A percentile compares a stretch with the other conserved stretches of the same genome.
phyloP scores from a whole-genome alignment of 2,329 filamentous ascomycete genomes.

The Raffaelea arxii region DNA sequence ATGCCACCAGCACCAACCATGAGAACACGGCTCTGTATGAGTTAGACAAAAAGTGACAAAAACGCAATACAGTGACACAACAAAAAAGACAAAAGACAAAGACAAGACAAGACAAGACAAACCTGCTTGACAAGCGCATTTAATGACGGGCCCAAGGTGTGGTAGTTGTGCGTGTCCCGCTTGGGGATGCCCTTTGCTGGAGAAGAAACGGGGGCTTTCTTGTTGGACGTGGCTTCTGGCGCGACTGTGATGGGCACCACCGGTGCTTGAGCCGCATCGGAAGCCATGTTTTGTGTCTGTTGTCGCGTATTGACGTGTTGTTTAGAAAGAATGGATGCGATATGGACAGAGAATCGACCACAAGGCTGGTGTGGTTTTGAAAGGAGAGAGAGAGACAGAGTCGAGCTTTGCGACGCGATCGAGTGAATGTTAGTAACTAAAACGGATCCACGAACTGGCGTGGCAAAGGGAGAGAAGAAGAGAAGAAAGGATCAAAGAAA shows the following conservation, averaged over 20 bases:
- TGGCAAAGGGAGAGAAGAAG: too few species aligned
- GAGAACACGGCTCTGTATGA: slow-evolving; percentile 64
- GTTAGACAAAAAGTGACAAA: too few species aligned
- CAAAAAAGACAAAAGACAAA: too few species aligned
- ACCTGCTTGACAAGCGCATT: slow-evolving; percentile 62
- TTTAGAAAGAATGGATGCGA: background rate
- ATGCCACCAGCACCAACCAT: slow-evolving; percentile 97
- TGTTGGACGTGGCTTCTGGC: background rate
- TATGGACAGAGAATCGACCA: background rate
- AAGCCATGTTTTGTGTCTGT: background rate
- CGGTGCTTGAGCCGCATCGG: background rate
- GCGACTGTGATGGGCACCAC: background rate
- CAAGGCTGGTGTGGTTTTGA: too few species aligned
- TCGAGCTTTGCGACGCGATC: too few species aligned
- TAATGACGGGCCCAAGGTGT: slow-evolving; percentile 57
- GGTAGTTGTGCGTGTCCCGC: slow-evolving; percentile 48
- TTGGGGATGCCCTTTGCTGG: slow-evolving; percentile 11
- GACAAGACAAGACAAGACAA: slow-evolving; percentile 17
- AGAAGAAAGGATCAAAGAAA: background rate
- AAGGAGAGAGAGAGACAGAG: too few species aligned
- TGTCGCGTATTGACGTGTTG: slow-evolving; percentile 7
- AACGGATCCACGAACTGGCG: too few species aligned
- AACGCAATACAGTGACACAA: too few species aligned
- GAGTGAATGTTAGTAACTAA: too few species aligned
- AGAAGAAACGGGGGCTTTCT: slow-evolving; percentile 1